Evolutionary conservation across 78 protist genomes (phyloP), one percentile per base, ranked within the genome.

Genomic region (Polysphondylium violaceum): DNA sequence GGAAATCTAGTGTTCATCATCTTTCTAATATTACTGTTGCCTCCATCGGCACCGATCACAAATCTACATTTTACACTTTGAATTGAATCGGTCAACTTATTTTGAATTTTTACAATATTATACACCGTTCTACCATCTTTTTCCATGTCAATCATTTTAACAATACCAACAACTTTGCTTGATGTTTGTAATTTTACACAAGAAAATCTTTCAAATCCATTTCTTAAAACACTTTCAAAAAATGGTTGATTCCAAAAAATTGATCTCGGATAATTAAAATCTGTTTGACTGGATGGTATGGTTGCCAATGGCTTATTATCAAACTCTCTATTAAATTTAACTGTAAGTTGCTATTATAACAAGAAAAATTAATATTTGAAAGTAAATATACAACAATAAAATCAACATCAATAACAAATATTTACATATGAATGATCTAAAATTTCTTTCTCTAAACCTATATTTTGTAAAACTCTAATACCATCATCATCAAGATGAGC

Each of bases 401-500:
- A 17, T 58, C 9, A 21, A 58, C 21, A 58, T 58, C 14, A 58
- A 58, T 58, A 12, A 17, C 6, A n/a, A 58, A 17, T 40, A 64
- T 58, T 35, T 79, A 67, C 88, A 67, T 21, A 67, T 38, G 88
- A 79, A 29, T 77, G 56, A 44, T 77, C 44, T 63, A 55, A 17
- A 36, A 79, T 25, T 51, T 67, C 68, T 25, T 67, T 25, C 0
- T 79, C 65, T 19, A 79, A 36, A 12, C 88, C 88, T 67, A 79
- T n/a, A 14, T 27, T 29, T 53, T 79, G 74, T 7, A 79, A 72
- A n/a, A 79, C 38, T 38, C 88, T 29, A 25, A 67, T 25, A 19
- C 60, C 75, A 40, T 67, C 76, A 55, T 79, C 88, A 40, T 79
- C 88, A 16, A 79, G 12, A 65, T 79, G 88, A 25, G 88, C 88